phyloP scores from a whole-genome alignment of 1,284 basidiomycete genomes.

The Cryptococcus floricola region DNA sequence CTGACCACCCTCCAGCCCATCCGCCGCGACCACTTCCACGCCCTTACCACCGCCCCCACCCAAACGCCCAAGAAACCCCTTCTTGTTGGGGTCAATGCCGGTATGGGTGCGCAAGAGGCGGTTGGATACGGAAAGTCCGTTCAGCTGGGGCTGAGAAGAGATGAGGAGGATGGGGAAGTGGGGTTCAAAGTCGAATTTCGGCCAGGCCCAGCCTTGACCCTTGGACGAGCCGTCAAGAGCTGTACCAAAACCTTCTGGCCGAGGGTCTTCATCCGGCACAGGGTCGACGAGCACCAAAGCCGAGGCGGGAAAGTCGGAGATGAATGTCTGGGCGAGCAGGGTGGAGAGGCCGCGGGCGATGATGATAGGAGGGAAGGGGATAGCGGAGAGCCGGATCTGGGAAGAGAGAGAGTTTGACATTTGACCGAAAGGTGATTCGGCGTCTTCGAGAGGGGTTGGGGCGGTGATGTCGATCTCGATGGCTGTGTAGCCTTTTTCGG shows the following conservation, averaged over 20 bases:
- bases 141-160: background rate
- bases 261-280: constrained; percentile 44
- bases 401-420: constrained; percentile 34
- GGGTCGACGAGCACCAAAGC: constrained; percentile 62
- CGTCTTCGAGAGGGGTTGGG: constrained; percentile 11
- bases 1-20: constrained; percentile 33
- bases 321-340: constrained; percentile 62
- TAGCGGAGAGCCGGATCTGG: constrained; percentile 51
- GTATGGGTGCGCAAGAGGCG: constrained; percentile 10
- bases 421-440: constrained; percentile 12
- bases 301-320: constrained; percentile 61
- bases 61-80: constrained; percentile 19
- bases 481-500: constrained; percentile 60
- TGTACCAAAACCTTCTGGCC: constrained; percentile 17
- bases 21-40: constrained; percentile 28
- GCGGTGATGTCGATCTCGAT: constrained; percentile 56
- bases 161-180: constrained; percentile 51
- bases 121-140: background rate
- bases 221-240: background rate
- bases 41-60: constrained; percentile 41
- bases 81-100: constrained; percentile 9
- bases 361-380: constrained; percentile 63
- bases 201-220: constrained; percentile 27
- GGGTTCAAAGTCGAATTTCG: constrained; percentile 62
- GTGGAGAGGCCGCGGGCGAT: constrained; percentile 55